Conservation (phyloP, 1,284 basidiomycete species). For the Naganishia sp. region DNA sequence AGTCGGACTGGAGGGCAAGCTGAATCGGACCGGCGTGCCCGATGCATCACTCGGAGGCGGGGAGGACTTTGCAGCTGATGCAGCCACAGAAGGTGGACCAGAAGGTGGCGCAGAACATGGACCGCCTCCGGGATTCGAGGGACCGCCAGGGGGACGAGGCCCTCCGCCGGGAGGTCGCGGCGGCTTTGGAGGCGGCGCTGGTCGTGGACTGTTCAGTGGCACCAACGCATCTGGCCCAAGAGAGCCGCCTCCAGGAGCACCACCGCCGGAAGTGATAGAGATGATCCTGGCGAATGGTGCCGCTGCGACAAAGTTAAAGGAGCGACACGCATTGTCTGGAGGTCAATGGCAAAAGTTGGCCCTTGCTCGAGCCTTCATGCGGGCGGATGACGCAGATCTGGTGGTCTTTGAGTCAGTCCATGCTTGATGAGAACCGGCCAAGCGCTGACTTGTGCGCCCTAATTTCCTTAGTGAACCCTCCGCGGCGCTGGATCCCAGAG, state of each 20-base stretch:
- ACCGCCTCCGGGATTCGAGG: slow-evolving; percentile 9
- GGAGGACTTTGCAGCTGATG: slow-evolving; percentile 27
- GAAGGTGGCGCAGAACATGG: not conserved
- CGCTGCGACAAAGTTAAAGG: not conserved
- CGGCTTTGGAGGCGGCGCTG: slow-evolving; percentile 7
- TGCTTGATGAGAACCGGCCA: not conserved
- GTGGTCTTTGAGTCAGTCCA: slow-evolving; percentile 65
- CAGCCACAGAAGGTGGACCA: not conserved
- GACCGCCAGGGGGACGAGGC: slow-evolving; percentile 5
- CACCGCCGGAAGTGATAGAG: slow-evolving; percentile 9
- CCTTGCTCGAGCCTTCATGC: slow-evolving; percentile 78
- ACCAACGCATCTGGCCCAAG: not conserved
- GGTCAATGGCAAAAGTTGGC: slow-evolving; percentile 80
- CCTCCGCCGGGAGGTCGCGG: slow-evolving; percentile 17
- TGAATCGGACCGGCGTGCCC: slow-evolving; percentile 34
- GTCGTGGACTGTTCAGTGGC: slow-evolving; percentile 7
- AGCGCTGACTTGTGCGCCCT: not conserved
- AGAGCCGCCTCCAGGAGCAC: slow-evolving; percentile 23
- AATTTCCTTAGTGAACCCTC: slow-evolving; percentile 43
- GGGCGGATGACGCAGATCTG: slow-evolving; percentile 71
- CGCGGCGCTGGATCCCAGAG: slow-evolving; percentile 72
- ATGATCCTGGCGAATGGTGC: slow-evolving; percentile 26
- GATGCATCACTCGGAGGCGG: slow-evolving; percentile 22
- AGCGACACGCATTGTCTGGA: slow-evolving; percentile 34
- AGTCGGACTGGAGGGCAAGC: slow-evolving; percentile 37